These are phyloP conservation scores for Rhazya stricta DNA, from an alignment of 257 asterid genomes.

Conservation along the genomic window DNA sequence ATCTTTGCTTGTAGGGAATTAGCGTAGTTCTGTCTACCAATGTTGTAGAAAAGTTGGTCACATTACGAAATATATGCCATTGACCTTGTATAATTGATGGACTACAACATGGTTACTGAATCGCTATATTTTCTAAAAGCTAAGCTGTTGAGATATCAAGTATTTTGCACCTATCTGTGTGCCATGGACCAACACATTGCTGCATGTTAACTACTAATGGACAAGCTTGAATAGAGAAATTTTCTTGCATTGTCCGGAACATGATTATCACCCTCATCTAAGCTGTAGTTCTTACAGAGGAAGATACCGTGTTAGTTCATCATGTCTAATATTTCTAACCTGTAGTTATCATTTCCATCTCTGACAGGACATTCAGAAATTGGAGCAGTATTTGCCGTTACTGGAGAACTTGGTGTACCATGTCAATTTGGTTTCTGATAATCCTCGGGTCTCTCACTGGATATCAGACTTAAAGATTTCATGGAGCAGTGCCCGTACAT, in stretches of 20 bases:
- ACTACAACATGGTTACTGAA: neutral
- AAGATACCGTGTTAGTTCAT: neutral
- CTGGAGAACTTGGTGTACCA: constrained; percentile 46
- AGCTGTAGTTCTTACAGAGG: neutral
- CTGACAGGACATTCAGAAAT: constrained; percentile 53
- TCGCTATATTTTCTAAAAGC: neutral
- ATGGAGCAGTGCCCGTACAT: constrained; percentile 53
- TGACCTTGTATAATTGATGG: neutral
- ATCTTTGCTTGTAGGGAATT: too few relatives aligned
- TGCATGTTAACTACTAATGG: neutral
- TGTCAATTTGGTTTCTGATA: constrained; percentile 16
- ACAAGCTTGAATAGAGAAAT: neutral
- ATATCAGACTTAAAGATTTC: constrained; percentile 41
- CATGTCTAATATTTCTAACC: neutral
- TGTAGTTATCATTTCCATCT: constrained; percentile 9
- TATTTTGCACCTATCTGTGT: neutral
- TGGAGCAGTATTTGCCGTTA: constrained; percentile 60
- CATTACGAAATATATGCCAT: neutral
- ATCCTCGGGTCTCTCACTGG: constrained; percentile 24
- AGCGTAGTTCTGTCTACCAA: neutral
- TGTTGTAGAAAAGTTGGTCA: neutral
- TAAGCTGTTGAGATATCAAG: neutral
- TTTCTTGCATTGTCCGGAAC: neutral
- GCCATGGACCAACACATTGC: neutral
- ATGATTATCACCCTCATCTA: neutral